Evolutionary conservation across 352 stramenopile species (phyloP).

Genomic region (Phytophthora foliorum): DNA sequence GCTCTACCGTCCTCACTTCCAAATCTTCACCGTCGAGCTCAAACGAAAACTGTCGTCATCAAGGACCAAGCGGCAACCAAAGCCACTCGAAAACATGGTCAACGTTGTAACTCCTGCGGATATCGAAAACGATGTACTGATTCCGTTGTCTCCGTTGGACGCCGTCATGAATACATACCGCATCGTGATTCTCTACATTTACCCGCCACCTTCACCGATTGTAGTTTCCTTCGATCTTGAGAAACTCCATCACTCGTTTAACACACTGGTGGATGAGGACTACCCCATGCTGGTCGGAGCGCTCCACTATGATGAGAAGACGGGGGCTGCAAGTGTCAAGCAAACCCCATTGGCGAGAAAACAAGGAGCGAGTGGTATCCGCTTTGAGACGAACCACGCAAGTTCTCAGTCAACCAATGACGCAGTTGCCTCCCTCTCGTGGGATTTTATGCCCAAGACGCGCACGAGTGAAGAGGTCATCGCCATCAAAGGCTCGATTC

Average conservation of each 20-base stretch:
- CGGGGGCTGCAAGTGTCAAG: constrained; percentile 39
- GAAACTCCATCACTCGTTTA: constrained; percentile 42
- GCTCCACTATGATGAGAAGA: constrained; percentile 37
- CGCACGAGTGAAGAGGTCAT: constrained; percentile 35
- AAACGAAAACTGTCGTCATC: background rate
- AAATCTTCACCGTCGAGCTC: constrained; percentile 1
- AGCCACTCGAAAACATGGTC: constrained; percentile 22
- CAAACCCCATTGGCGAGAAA: constrained; percentile 28
- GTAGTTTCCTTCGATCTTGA: constrained; percentile 42
- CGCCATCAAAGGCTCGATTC: constrained; percentile 48
- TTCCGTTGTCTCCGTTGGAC: constrained; percentile 59
- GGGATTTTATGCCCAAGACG: constrained; percentile 42
- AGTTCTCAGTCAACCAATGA: constrained; percentile 35
- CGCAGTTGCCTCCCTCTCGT: constrained; percentile 42
- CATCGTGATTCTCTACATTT: constrained; percentile 66
- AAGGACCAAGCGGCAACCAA: background rate
- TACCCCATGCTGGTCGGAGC: constrained; percentile 58
- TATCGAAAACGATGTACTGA: constrained; percentile 9
- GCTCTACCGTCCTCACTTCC: constrained; percentile 8
- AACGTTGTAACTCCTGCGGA: constrained; percentile 6
- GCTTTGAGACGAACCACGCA: constrained; percentile 38
- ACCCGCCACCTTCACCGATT: constrained; percentile 28
- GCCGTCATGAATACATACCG: constrained; percentile 55
- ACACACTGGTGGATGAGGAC: constrained; percentile 46
- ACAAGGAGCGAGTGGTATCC: constrained; percentile 36